Evolutionary conservation across 495 filamentous ascomycete species (phyloP), one percentile per base, ranked within the genome.

Genomic region (Beverwykella pulmonaria): DNA sequence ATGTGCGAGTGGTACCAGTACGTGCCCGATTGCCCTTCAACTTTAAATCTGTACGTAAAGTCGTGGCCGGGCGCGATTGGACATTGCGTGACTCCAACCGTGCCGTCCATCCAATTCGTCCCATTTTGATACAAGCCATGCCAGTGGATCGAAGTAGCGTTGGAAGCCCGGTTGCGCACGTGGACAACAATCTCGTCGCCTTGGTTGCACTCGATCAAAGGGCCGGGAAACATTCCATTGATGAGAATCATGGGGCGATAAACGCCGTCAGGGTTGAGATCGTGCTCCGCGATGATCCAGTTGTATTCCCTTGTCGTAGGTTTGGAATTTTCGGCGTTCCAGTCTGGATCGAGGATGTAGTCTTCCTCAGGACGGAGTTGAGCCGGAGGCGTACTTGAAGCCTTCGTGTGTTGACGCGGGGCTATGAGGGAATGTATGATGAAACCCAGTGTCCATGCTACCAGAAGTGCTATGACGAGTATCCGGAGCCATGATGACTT

Each of bases 191-290:
- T 65, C 17, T 74, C 79, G 46, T 73, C 70, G 14, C 70, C 70
- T 53, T 70, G 62, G 50, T 73, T 70, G 46, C 36, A 48, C 61
- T 73, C 70, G 26, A 73, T 70, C 53, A 70, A 47, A 2, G 70
- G 70, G 12, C 67, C 67, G n/a, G 70, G 70, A 36, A 69, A 73
- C 59, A 63, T 64, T 2, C 34, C 60, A 44, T 73, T 73, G 56
- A 73, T 67, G 25, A 69, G 39, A 46, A 82, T 74, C 79, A 84
- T 80, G 22, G 73, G 77, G 26, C 83, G 78, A 29, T 69, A 77
- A 15, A 85, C 75, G n/a, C 76, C 76, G 64, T 86, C 84, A 2
- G 85, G 84, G 54, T 80, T 82, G 26, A 77, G 79, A 22, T 79
- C 78, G 36, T 76, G 76, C 49, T 84, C 81, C n/a, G 74, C 57